Evolutionary conservation across 305 asterid species (phyloP).

Genomic region (Stenogyne calaminthoides): DNA sequence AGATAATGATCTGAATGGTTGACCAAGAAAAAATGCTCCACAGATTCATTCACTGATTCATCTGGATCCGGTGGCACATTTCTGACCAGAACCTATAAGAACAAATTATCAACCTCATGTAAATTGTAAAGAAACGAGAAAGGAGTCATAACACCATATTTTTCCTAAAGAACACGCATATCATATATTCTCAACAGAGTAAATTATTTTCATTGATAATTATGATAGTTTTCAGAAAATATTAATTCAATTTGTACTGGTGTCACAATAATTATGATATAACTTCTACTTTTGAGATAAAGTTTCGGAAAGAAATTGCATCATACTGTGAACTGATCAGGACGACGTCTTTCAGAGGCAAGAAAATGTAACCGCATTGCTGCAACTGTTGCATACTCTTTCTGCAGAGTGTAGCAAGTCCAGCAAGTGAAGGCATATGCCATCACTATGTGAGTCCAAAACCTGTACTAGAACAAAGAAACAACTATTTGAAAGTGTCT

Average conservation of each 20-base stretch:
- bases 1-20: constrained; percentile 92
- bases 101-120: constrained; percentile 22
- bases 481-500: neutral
- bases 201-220: neutral
- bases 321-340: constrained; percentile 91
- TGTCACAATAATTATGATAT: neutral
- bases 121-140: constrained; percentile 14
- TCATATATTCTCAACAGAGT: neutral
- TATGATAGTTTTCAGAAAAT: neutral
- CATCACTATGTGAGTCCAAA: constrained; percentile 86
- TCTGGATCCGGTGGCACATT: constrained; percentile 86
- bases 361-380: constrained; percentile 80
- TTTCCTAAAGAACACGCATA: neutral
- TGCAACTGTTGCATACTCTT: constrained; percentile 65
- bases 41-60: constrained; percentile 72
- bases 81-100: constrained; percentile 75
- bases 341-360: constrained; percentile 82
- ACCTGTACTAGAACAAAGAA: constrained; percentile 46
- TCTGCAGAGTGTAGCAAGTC: constrained; percentile 75
- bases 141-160: neutral
- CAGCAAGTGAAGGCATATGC: constrained; percentile 87
- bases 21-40: constrained; percentile 92
- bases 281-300: neutral
- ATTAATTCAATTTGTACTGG: neutral
- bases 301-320: constrained; percentile 23